A percentile compares a stretch with the other conserved stretches of the same genome.
Conservation (phyloP, 2,329 filamentous ascomycete species). For the Colletotrichum melonis region DNA sequence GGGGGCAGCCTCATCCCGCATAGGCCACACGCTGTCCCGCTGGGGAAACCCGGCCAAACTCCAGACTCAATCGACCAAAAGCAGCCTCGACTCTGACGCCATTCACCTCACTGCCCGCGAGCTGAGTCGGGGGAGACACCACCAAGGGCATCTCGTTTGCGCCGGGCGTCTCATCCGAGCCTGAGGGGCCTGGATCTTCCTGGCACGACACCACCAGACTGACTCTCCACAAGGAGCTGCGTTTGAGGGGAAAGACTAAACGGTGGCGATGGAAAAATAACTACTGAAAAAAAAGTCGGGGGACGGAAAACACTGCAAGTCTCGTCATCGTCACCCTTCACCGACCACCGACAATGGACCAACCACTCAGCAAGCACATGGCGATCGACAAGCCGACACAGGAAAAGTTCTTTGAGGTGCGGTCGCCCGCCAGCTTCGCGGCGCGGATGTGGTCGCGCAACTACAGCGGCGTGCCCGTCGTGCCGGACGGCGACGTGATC, state of each 20-base stretch:
- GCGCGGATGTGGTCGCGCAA: slow-evolving; percentile 35
- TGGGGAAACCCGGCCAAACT: slow-evolving; percentile 21
- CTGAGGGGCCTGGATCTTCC: slow-evolving; percentile 25
- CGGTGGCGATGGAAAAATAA: slow-evolving; percentile 11
- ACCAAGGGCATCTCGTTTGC: slow-evolving; percentile 12
- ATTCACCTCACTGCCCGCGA: not conserved
- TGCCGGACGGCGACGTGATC: slow-evolving; percentile 38
- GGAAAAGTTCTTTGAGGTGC: slow-evolving; percentile 33
- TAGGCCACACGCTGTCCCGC: not conserved
- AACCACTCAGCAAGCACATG: slow-evolving; percentile 20
- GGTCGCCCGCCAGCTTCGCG: slow-evolving; percentile 32
- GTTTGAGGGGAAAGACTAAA: slow-evolving; percentile 33
- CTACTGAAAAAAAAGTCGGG: not conserved
- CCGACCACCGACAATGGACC: slow-evolving; percentile 18
- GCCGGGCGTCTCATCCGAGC: slow-evolving; percentile 33
- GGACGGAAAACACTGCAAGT: not conserved
- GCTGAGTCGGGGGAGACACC: slow-evolving; percentile 32
- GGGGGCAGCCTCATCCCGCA: not conserved
- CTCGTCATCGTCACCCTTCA: not conserved
- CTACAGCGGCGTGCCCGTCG: slow-evolving; percentile 27
- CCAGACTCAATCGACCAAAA: not conserved
- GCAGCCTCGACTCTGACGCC: slow-evolving; percentile 18
- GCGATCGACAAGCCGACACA: slow-evolving; percentile 25
- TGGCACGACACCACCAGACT: slow-evolving; percentile 13
- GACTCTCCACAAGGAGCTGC: slow-evolving; percentile 28